Percentiles rank a stretch among this genome's conserved stretches.
phyloP scores from a whole-genome alignment of 305 asterid species.

The Striga hermonthica region DNA sequence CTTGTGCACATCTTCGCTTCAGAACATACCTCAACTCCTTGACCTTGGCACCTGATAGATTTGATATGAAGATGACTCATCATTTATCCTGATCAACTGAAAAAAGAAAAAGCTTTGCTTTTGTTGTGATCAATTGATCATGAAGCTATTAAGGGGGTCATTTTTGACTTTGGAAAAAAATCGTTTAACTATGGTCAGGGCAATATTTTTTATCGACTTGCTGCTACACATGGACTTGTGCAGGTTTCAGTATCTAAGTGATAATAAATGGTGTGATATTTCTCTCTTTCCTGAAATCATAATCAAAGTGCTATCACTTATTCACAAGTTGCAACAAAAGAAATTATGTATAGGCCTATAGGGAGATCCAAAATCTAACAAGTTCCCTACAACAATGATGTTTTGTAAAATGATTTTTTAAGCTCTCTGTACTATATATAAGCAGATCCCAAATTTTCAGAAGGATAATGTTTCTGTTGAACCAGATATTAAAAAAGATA shows the following conservation, averaged over 20 bases:
- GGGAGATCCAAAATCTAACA: not conserved
- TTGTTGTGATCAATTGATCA: too few relatives aligned
- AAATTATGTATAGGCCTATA: not conserved
- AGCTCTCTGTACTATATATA: not conserved
- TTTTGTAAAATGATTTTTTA: not conserved
- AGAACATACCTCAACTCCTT: slow-evolving; percentile 16
- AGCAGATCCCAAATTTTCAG: slow-evolving; percentile 8
- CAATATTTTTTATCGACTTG: slow-evolving; percentile 4
- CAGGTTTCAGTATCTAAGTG: not conserved
- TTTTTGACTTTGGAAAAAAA: not conserved
- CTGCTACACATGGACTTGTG: not conserved
- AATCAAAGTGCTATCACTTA: slow-evolving; percentile 4
- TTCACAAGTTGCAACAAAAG: not conserved
- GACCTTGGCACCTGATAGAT: slow-evolving; percentile 10
- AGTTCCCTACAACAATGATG: not conserved
- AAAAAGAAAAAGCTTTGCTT: too few relatives aligned
- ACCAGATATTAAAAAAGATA: slow-evolving; percentile 86
- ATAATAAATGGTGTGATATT: not conserved
- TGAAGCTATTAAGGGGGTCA: too few relatives aligned
- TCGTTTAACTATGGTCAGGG: not conserved
- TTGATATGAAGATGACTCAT: not conserved
- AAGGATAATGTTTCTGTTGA: slow-evolving; percentile 20
- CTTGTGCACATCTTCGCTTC: slow-evolving; percentile 6
- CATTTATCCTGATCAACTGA: not conserved
- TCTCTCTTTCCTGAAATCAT: not conserved